Percentiles rank a stretch among this genome's conserved stretches.
These are phyloP conservation scores for Microdochium nivale DNA, from an alignment of 2,329 filamentous ascomycete genomes.

Conservation along the genomic window DNA sequence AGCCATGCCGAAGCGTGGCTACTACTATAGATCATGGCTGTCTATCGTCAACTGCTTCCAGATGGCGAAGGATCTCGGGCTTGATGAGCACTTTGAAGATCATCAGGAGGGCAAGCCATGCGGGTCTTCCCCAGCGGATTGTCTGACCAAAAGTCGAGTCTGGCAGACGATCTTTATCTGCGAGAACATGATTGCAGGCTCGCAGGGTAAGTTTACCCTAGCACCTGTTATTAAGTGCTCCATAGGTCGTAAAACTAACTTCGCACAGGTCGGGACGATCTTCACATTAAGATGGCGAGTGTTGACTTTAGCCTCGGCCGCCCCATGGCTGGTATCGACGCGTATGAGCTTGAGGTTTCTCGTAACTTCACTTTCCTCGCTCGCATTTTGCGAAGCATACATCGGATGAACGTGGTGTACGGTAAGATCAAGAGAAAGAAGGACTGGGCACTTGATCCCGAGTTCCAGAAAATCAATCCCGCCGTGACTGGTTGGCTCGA, in stretches of 20 bases:
- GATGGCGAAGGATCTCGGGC: slow-evolving; percentile 85
- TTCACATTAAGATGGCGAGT: slow-evolving; percentile 64
- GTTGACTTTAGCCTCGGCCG: slow-evolving; percentile 65
- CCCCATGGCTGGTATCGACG: slow-evolving; percentile 58
- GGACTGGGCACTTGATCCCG: slow-evolving; percentile 81
- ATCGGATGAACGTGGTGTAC: slow-evolving; percentile 68
- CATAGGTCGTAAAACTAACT: not conserved
- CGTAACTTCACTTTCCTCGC: slow-evolving; percentile 79
- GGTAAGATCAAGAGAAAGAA: slow-evolving; percentile 61
- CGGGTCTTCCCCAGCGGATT: slow-evolving; percentile 62
- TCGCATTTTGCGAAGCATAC: slow-evolving; percentile 68
- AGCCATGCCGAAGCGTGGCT: slow-evolving; percentile 84
- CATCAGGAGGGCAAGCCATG: slow-evolving; percentile 68
- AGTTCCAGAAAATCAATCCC: slow-evolving; percentile 72
- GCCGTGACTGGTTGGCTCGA: slow-evolving; percentile 67
- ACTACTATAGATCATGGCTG: slow-evolving; percentile 98
- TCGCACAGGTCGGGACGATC: slow-evolving; percentile 61
- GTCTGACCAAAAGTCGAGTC: slow-evolving; percentile 73
- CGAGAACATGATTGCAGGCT: slow-evolving; percentile 87
- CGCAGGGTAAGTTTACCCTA: slow-evolving; percentile 59
- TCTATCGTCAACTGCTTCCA: slow-evolving; percentile 83
- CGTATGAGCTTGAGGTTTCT: slow-evolving; percentile 67
- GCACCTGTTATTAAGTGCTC: not conserved
- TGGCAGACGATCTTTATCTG: slow-evolving; percentile 85
- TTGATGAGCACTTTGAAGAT: slow-evolving; percentile 77